These are phyloP conservation scores for Holtermanniella nyarrowii DNA, from an alignment of 768 basidiomycete genomes.

Conservation along the genomic window DNA sequence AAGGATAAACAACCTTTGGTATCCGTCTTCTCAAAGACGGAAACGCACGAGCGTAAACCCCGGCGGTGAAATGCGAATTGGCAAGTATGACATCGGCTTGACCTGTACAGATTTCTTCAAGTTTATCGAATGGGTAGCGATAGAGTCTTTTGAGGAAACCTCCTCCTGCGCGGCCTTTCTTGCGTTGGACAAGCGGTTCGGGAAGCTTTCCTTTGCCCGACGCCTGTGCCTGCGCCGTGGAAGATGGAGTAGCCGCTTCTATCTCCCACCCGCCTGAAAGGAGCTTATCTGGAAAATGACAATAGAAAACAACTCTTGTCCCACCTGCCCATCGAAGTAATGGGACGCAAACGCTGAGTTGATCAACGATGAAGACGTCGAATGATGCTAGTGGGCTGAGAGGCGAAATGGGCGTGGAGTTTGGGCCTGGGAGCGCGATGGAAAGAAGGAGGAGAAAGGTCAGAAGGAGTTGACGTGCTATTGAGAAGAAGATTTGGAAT, in stretches of 20 bases:
- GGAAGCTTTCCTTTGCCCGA: slow-evolving; percentile 39
- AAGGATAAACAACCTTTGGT: slow-evolving; percentile 85
- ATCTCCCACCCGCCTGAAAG: slow-evolving; percentile 45
- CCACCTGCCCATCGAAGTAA: slow-evolving; percentile 57
- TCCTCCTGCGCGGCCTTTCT: slow-evolving; percentile 3
- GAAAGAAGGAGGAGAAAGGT: slow-evolving; percentile 53
- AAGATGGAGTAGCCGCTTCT: slow-evolving; percentile 48
- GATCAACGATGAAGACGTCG: slow-evolving; percentile 90
- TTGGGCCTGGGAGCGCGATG: slow-evolving; percentile 24
- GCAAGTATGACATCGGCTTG: slow-evolving; percentile 83
- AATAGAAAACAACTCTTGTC: slow-evolving; percentile 90
- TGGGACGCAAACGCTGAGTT: slow-evolving; percentile 84
- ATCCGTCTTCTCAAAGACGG: slow-evolving; percentile 50
- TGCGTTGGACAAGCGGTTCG: slow-evolving; percentile 39
- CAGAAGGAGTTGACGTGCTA: slow-evolving; percentile 77
- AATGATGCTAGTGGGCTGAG: slow-evolving; percentile 30
- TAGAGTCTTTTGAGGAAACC: slow-evolving; percentile 61
- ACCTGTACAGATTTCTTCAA: slow-evolving; percentile 83
- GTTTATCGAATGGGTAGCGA: slow-evolving; percentile 74
- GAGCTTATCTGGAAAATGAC: slow-evolving; percentile 94
- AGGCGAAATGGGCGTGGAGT: slow-evolving; percentile 15
- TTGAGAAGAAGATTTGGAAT: slow-evolving; percentile 80
- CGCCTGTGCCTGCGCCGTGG: slow-evolving; percentile 6
- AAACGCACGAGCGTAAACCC: slow-evolving; percentile 68
- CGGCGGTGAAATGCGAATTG: slow-evolving; percentile 82